Evolutionary conservation across 192 early-diverging fungal species (phyloP).

Genomic region (Backusella westeae): DNA sequence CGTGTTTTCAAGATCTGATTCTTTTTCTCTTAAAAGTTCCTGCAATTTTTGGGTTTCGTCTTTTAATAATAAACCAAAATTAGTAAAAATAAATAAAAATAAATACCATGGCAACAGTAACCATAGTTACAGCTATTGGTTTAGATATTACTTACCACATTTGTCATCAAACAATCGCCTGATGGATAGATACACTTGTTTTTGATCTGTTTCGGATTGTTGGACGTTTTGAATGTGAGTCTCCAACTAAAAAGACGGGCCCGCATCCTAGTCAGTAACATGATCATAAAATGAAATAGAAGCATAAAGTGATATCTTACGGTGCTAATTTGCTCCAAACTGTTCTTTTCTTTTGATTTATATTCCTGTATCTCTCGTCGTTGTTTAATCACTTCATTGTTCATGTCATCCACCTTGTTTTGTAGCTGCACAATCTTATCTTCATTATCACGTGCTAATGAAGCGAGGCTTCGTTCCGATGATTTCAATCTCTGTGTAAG

Average conservation of each 20-base stretch:
- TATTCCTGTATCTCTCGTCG: conserved; percentile 42
- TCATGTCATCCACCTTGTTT: conserved; percentile 44
- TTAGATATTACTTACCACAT: conserved; percentile 27
- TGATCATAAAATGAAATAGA: background rate
- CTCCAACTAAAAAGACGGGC: conserved; percentile 28
- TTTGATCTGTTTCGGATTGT: conserved; percentile 38
- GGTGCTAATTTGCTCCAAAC: conserved; percentile 39
- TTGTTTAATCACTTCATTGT: conserved; percentile 29
- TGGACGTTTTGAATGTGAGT: conserved; percentile 36
- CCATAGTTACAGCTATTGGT: background rate
- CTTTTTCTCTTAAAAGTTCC: conserved; percentile 35
- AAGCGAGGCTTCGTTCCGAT: conserved; percentile 40
- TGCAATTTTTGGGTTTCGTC: conserved; percentile 45
- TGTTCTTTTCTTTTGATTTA: conserved; percentile 44
- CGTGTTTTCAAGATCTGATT: conserved; percentile 31
- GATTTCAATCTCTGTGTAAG: conserved; percentile 43
- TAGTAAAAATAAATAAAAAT: no score
- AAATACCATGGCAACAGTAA: background rate
- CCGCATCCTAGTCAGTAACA: background rate
- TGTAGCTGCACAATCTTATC: conserved; percentile 41
- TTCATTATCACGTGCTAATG: conserved; percentile 43
- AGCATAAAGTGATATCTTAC: conserved; percentile 14
- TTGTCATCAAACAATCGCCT: conserved; percentile 41
- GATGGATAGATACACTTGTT: conserved; percentile 39
- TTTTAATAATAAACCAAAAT: background rate